phyloP scores from a whole-genome alignment of 495 filamentous ascomycete species.

The Cercophora newfieldiana region DNA sequence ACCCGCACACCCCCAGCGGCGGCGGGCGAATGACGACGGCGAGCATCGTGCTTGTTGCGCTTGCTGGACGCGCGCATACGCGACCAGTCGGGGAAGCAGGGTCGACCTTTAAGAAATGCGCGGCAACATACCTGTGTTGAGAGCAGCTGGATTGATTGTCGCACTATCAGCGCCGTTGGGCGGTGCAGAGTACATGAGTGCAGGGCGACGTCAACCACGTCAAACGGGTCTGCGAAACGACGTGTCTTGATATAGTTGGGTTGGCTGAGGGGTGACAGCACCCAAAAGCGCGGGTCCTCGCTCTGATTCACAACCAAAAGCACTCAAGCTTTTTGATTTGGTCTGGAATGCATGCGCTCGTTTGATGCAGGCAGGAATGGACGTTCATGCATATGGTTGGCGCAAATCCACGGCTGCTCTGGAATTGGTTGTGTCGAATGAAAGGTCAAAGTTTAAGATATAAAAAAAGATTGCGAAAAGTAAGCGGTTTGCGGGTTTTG shows the following conservation, averaged over 20 bases:
- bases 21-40: not conserved
- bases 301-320: slow-evolving; percentile 28
- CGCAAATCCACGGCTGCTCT: slow-evolving; percentile 32
- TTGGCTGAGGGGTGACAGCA: slow-evolving; percentile 37
- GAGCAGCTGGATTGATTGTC: slow-evolving; percentile 57
- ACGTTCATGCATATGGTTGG: slow-evolving; percentile 40
- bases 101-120: slow-evolving; percentile 18
- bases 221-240: slow-evolving; percentile 52
- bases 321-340: slow-evolving; percentile 32
- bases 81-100: not conserved
- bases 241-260: slow-evolving; percentile 61
- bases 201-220: slow-evolving; percentile 42
- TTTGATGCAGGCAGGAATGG: slow-evolving; percentile 35
- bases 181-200: slow-evolving; percentile 57
- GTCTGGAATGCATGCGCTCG: slow-evolving; percentile 47
- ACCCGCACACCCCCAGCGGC: not conserved
- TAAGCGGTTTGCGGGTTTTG: slow-evolving; percentile 21
- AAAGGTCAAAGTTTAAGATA: slow-evolving; percentile 23
- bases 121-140: slow-evolving; percentile 52
- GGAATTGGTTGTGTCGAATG: slow-evolving; percentile 28
- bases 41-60: not conserved
- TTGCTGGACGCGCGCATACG: slow-evolving; percentile 8
- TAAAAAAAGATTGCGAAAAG: slow-evolving; percentile 25
- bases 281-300: slow-evolving; percentile 1
- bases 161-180: slow-evolving; percentile 57